A percentile compares a stretch with the other conserved stretches of the same genome.
phyloP scores from a whole-genome alignment of 768 basidiomycete species.

The Sistotremastrum niveocremeum region DNA sequence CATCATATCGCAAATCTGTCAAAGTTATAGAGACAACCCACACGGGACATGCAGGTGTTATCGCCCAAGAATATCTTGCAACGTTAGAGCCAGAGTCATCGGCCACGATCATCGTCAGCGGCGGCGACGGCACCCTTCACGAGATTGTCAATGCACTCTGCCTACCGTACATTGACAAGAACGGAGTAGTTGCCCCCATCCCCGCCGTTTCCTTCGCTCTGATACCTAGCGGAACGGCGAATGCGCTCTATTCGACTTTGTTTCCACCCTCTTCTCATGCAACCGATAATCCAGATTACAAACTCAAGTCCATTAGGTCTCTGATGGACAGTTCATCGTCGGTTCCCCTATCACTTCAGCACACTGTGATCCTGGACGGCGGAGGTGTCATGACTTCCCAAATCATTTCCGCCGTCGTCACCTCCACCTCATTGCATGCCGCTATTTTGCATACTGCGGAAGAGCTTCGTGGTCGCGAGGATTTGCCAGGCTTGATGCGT shows the following conservation, averaged over 20 bases:
- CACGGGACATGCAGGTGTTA: constrained; percentile 39
- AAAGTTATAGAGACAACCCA: constrained; percentile 33
- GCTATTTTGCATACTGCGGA: constrained; percentile 77
- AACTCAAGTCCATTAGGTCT: constrained; percentile 41
- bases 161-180: constrained; percentile 5
- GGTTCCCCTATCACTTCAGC: constrained; percentile 39
- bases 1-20: constrained; percentile 22
- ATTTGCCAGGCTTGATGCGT: constrained; percentile 65
- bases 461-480: constrained; percentile 33
- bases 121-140: constrained; percentile 89
- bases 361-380: constrained; percentile 22
- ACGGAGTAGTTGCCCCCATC: constrained; percentile 1
- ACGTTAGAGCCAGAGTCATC: constrained; percentile 12
- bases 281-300: constrained; percentile 22
- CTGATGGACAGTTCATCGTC: constrained; percentile 27
- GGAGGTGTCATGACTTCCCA: constrained; percentile 4
- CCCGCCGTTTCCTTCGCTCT: constrained; percentile 31
- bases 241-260: constrained; percentile 73
- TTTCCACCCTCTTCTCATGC: constrained; percentile 32
- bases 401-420: constrained; percentile 63
- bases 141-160: constrained; percentile 64
- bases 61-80: constrained; percentile 29
- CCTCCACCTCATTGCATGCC: constrained; percentile 78
- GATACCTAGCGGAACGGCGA: constrained; percentile 81
- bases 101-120: constrained; percentile 46